phyloP scores from a whole-genome alignment of 768 basidiomycete genomes.

The Butyriboletus loyo region DNA sequence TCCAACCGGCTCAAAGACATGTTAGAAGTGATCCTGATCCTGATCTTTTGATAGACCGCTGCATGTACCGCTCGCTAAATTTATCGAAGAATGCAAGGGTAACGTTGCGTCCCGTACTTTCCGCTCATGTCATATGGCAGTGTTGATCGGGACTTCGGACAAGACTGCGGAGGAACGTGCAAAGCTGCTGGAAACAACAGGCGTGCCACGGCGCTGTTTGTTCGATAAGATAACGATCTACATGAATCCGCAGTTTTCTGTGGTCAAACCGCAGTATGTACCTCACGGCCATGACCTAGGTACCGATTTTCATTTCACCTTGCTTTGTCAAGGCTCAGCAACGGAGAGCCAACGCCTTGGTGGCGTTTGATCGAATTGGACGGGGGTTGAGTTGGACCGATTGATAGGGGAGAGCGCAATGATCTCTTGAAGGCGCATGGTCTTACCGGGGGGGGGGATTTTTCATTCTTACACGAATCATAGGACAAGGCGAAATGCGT shows the following conservation, averaged over 20 bases:
- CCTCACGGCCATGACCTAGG: constrained; percentile 63
- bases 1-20: constrained; percentile 78
- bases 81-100: constrained; percentile 66
- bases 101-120: not conserved
- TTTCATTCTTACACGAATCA: not conserved
- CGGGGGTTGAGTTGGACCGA: constrained; percentile 70
- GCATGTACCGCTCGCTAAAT: constrained; percentile 65
- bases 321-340: constrained; percentile 72
- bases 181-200: constrained; percentile 68
- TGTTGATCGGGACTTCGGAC: constrained; percentile 38
- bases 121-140: not conserved
- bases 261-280: constrained; percentile 68
- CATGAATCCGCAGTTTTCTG: constrained; percentile 66
- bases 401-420: constrained; percentile 68
- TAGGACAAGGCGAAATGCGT: constrained; percentile 49
- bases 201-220: too few species aligned
- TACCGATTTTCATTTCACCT: constrained; percentile 82
- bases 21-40: constrained; percentile 52
- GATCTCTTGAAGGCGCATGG: constrained; percentile 58
- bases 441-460: too few species aligned
- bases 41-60: constrained; percentile 63
- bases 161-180: constrained; percentile 74
- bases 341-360: constrained; percentile 28
- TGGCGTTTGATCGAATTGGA: constrained; percentile 78
- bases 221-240: constrained; percentile 76